Evolutionary conservation across 306 rosid species (phyloP), one percentile per base, ranked within the genome.

Genomic region (Quercus cerris): DNA sequence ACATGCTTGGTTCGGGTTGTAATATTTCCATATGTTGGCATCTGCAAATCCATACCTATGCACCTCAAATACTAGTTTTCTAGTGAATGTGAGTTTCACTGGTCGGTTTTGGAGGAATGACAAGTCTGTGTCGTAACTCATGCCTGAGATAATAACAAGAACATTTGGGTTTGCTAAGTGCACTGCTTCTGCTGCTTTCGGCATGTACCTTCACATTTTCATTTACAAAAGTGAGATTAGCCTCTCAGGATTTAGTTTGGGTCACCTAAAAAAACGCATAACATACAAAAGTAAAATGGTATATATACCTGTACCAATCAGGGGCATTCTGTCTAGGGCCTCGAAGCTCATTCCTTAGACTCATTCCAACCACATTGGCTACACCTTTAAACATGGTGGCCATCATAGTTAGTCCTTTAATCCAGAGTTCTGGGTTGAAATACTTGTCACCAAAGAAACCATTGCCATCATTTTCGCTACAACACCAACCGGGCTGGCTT

Each of bases 131-230:
- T 90, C 99, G 58, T 27, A 95, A 35, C 11, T 84, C 6, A 95
- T 78, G 73, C 99, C 99, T 0, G 99, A 95, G 17, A 95, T 70
- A 81, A 95, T 90, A 5, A 95, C 91, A 13, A 95, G 92, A 72
- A 91, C 88, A 41, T 93, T 84, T 22, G 91, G 86, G 61, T 95
- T 95, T 79, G 96, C 96, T 27, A 86, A 85, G 81, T 95, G 97
- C 52, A 93, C 91, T 1, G 96, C 93, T 86, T 95, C 99, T 5
- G 99, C 99, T 83, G 96, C 99, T 87, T 81, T 75, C 56, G 85
- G 90, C 98, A 93, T 93, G 63, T 93, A 93, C 90, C 99, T 94
- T 25, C 56, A 13, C 68, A 3, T 58, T 62, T 30, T 30, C 31
- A 56, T 52, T 57, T 69, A 56, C 25, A 44, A 20, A 66, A 64